phyloP scores from a whole-genome alignment of 2,329 filamentous ascomycete genomes.

The Cladosporium oxysporum region DNA sequence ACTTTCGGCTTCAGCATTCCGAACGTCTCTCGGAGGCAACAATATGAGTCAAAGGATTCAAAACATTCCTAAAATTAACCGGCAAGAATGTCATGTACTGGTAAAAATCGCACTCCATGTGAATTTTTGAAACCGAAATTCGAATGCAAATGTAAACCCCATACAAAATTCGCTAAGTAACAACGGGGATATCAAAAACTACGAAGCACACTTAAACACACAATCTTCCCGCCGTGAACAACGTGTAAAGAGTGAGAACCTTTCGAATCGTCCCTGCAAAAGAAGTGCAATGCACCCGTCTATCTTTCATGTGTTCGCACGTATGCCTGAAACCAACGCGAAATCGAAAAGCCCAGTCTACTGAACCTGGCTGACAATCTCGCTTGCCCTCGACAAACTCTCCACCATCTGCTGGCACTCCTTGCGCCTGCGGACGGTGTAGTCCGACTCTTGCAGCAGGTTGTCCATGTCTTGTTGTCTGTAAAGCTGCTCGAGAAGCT shows the following conservation, averaged over 20 bases:
- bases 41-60: background rate
- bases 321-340: slow-evolving; percentile 1
- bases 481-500: slow-evolving; percentile 98
- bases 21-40: background rate
- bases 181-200: background rate
- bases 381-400: slow-evolving; percentile 81
- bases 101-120: background rate
- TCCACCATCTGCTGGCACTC: slow-evolving; percentile 99
- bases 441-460: slow-evolving; percentile 95
- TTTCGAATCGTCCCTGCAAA: background rate
- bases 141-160: background rate
- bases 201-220: background rate
- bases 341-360: slow-evolving; percentile 34
- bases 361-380: slow-evolving; percentile 86
- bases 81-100: background rate
- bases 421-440: slow-evolving; percentile 90
- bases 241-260: background rate
- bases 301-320: slow-evolving; percentile 1
- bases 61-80: background rate
- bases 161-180: background rate
- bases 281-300: slow-evolving; percentile 5
- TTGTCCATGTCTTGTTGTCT: slow-evolving; percentile 86
- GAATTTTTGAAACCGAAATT: background rate
- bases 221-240: background rate
- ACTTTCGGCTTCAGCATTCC: background rate